These are phyloP conservation scores for Phytophthora rubi DNA, from an alignment of 352 stramenopile species.

Conservation along the genomic window DNA sequence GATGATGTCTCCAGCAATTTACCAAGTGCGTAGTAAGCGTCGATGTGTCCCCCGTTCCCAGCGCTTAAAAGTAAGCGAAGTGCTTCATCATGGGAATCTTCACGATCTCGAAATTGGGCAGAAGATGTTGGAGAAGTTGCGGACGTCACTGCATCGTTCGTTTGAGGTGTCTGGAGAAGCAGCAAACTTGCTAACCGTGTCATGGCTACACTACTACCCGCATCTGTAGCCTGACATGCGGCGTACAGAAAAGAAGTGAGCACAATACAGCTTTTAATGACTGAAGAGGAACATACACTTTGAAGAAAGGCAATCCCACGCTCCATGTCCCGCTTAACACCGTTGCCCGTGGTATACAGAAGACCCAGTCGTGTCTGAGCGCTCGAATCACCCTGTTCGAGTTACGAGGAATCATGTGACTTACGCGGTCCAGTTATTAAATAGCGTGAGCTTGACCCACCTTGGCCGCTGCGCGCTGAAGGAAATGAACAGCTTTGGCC, in stretches of 20 bases:
- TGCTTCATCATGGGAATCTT: slow-evolving; percentile 69
- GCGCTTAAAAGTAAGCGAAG: slow-evolving; percentile 63
- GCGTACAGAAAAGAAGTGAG: slow-evolving; percentile 8
- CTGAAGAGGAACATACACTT: slow-evolving; percentile 35
- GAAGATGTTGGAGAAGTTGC: slow-evolving; percentile 2
- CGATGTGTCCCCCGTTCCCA: slow-evolving; percentile 41
- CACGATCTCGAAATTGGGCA: slow-evolving; percentile 51
- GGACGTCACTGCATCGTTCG: slow-evolving; percentile 1
- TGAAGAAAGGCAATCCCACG: slow-evolving; percentile 59
- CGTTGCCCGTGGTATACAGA: slow-evolving; percentile 54
- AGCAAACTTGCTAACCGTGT: slow-evolving; percentile 58
- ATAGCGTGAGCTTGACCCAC: slow-evolving; percentile 7
- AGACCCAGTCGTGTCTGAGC: slow-evolving; percentile 56
- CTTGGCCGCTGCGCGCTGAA: slow-evolving; percentile 65
- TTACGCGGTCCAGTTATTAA: neutral
- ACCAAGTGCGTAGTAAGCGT: slow-evolving; percentile 53
- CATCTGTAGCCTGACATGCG: slow-evolving; percentile 37
- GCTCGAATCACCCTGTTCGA: slow-evolving; percentile 43
- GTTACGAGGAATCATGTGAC: neutral
- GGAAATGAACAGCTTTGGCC: slow-evolving; percentile 67
- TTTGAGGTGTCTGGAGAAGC: slow-evolving; percentile 25
- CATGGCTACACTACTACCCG: slow-evolving; percentile 59
- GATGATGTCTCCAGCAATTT: slow-evolving; percentile 62
- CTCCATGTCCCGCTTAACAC: slow-evolving; percentile 61
- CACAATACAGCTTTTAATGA: neutral